These are phyloP conservation scores for Porpolomopsis calyptriformis DNA, from an alignment of 768 basidiomycete species.

Conservation along the genomic window DNA sequence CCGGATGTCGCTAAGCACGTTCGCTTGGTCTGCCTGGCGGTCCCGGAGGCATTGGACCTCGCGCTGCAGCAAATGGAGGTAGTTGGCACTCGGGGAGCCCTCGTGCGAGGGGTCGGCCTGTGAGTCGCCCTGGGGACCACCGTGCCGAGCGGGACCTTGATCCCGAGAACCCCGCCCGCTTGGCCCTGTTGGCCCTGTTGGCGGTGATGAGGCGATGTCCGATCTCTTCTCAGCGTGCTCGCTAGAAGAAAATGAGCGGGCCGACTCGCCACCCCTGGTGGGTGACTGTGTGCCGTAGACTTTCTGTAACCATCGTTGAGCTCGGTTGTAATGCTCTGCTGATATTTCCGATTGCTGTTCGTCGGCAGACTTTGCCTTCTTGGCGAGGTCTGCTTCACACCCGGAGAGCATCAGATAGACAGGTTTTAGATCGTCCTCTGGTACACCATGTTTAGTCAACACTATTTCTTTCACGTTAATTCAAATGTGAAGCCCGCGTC, in stretches of 20 bases:
- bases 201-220: background rate
- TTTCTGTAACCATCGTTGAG: constrained; percentile 36
- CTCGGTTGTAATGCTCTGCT: constrained; percentile 28
- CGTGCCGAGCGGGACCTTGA: too few relatives aligned
- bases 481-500: constrained; percentile 4
- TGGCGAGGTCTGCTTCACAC: constrained; percentile 41
- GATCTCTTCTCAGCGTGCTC: background rate
- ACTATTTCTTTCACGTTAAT: constrained; percentile 21
- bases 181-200: too few relatives aligned
- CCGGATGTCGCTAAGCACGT: constrained; percentile 24
- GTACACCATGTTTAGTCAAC: constrained; percentile 26
- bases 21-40: constrained; percentile 19
- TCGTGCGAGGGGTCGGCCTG: too few relatives aligned
- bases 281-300: constrained; percentile 29
- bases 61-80: constrained; percentile 18
- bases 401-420: constrained; percentile 43
- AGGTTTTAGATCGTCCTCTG: constrained; percentile 33
- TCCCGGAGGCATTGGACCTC: constrained; percentile 32
- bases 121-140: too few relatives aligned
- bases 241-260: background rate
- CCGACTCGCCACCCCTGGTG: background rate
- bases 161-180: too few relatives aligned
- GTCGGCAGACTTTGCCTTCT: constrained; percentile 17
- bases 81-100: constrained; percentile 4
- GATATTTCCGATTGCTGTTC: constrained; percentile 19